Conservation (phyloP, 306 rosid species). For the Geum urbanum region DNA sequence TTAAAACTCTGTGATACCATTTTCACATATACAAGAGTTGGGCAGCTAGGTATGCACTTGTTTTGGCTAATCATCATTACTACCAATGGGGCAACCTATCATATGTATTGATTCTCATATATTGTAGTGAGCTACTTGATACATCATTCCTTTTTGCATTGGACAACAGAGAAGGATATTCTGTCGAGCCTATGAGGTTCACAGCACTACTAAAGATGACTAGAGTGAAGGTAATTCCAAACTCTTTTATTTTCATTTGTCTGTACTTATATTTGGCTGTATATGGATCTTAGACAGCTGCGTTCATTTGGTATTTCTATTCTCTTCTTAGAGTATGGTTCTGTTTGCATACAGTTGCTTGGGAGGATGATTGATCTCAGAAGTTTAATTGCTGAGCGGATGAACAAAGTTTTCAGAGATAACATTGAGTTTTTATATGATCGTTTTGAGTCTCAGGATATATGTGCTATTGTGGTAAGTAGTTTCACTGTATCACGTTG, state of each 20-base stretch:
- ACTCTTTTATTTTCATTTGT: background rate
- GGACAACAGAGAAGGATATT: conserved; percentile 87
- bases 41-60: conserved; percentile 77
- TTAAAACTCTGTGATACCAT: conserved; percentile 71
- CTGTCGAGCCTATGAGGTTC: conserved; percentile 82
- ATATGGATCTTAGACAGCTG: background rate
- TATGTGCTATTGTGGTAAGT: conserved; percentile 87
- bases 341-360: conserved; percentile 60
- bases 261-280: background rate
- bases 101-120: conserved; percentile 25
- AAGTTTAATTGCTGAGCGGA: conserved; percentile 72
- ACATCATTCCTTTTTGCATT: conserved; percentile 80
- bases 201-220: conserved; percentile 75
- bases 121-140: conserved; percentile 88
- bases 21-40: conserved; percentile 87
- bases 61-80: conserved; percentile 29
- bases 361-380: conserved; percentile 90
- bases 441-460: conserved; percentile 97
- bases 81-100: conserved; percentile 19
- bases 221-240: conserved; percentile 71
- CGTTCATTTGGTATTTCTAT: background rate
- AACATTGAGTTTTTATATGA: conserved; percentile 93
- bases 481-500: conserved; percentile 29
- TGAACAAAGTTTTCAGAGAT: conserved; percentile 85
- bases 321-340: conserved; percentile 20